Base-by-base conservation (phyloP, 2,329 filamentous ascomycete species). In the Dryadomyces quercivorus region DNA sequence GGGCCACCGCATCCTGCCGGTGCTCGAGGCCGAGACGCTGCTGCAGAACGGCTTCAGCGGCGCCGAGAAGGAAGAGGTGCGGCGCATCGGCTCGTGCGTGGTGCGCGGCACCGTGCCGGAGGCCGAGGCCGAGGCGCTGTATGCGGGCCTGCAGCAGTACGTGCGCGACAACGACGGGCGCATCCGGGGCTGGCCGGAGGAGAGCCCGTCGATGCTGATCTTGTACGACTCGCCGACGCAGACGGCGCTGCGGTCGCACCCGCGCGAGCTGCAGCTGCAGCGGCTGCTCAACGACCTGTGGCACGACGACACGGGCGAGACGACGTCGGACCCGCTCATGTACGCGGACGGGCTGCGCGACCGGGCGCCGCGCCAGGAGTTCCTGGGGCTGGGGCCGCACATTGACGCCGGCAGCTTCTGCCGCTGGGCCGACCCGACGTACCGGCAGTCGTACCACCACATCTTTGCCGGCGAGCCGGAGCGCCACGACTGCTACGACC, bases 341-440 rank as follows among this genome's bases (percentile, higher is more conserved):
- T 73, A 71, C 56, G 62, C 63, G 13, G 70, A 74, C 51, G 68
- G 62, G 7, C 59, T 69, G 2, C 67, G 71, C 15, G 66, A 69
- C 54, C 64, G 71, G 10, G 64, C 68, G 2, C 68, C 69, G 5
- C 63, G 65, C 18, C 64, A 68, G 18, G 59, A 60, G 0, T 73
- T 73, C 55, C 63, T 65, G 10, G 69, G 70, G 6, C 63, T 73
- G 1, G 70, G 71, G 2, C 70, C 70, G 21, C 70, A 73, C 54
- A 71, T 74, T 47, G 70, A 73, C 57, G 70, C 69, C 1, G 70
- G 70, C 31, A 71, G 68, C 55, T 61, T 74, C 38, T 67, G 64
- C 55, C 69, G 71, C 18, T 73, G 70, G 71, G 69, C 67, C 3
- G 68, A 72, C 36, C 61, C 64, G 1, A 58, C 61, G 3, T 73